Conservation (phyloP, 2,329 filamentous ascomycete species). For the Chrysoporthe deuterocubensis region DNA sequence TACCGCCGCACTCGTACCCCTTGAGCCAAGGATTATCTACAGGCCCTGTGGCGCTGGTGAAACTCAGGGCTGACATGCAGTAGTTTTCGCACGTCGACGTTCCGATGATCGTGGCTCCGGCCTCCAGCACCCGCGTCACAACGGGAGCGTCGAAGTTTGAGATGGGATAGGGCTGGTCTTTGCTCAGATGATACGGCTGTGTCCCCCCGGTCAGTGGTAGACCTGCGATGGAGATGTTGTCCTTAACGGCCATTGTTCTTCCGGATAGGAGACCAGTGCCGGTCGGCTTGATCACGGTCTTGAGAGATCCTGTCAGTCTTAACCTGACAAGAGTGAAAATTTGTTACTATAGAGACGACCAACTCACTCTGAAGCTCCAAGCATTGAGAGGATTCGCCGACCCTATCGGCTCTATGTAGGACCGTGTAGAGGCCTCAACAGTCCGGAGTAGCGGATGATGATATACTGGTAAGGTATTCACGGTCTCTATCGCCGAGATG, state of each 20-base stretch:
- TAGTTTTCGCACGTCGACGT: conserved; percentile 32
- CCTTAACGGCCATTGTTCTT: conserved; percentile 30
- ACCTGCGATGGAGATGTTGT: conserved; percentile 31
- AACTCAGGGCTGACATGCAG: conserved; percentile 30
- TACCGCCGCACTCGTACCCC: conserved; percentile 29
- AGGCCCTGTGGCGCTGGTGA: conserved; percentile 30
- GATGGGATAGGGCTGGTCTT: conserved; percentile 25
- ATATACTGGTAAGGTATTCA: conserved; percentile 22
- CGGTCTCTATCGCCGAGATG: conserved; percentile 21
- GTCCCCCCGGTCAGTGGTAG: conserved; percentile 31
- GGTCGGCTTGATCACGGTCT: conserved; percentile 20
- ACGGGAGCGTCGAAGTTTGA: conserved; percentile 30
- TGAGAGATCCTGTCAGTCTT: neutral
- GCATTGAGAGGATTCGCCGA: conserved; percentile 24
- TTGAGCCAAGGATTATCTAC: conserved; percentile 31
- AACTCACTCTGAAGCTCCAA: conserved; percentile 25
- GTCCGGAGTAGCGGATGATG: conserved; percentile 13
- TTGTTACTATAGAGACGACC: neutral
- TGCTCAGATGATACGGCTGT: conserved; percentile 26
- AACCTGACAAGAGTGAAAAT: neutral
- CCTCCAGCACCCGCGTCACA: conserved; percentile 28
- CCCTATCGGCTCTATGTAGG: conserved; percentile 13
- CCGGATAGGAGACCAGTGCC: conserved; percentile 26
- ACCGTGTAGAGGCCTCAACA: neutral
- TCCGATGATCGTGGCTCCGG: conserved; percentile 29